Conservation (phyloP, 345 rosid species). For the Murraya paniculata region DNA sequence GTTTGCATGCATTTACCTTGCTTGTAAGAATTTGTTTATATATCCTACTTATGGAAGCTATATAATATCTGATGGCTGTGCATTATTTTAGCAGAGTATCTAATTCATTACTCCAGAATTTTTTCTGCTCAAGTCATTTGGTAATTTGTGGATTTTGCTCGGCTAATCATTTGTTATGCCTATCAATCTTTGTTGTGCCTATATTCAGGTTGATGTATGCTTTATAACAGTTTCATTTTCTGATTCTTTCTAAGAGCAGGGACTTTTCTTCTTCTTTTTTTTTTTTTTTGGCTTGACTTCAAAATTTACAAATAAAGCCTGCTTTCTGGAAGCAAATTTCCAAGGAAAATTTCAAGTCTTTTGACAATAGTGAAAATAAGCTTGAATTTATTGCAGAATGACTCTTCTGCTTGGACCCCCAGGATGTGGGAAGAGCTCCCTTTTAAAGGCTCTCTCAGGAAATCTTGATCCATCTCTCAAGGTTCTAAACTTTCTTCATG, state of each 20-base stretch:
- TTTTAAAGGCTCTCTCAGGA: constrained; percentile 25
- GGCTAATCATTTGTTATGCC: too few relatives aligned
- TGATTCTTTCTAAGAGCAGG: background rate
- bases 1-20: background rate
- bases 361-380: too few relatives aligned
- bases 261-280: too few relatives aligned
- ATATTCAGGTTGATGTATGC: too few relatives aligned
- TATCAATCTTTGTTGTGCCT: too few relatives aligned
- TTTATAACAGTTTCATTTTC: too few relatives aligned
- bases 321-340: too few relatives aligned
- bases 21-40: background rate
- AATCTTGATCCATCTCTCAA: constrained; percentile 20
- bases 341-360: too few relatives aligned
- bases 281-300: background rate
- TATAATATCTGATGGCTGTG: background rate
- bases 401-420: constrained; percentile 33
- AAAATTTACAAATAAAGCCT: background rate
- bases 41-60: too few relatives aligned
- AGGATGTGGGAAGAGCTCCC: constrained; percentile 29
- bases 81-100: background rate
- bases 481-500: background rate
- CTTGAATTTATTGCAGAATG: constrained; percentile 12
- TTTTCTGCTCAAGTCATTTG: too few relatives aligned
- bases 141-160: too few relatives aligned
- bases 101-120: too few relatives aligned